phyloP scores from a whole-genome alignment of 768 basidiomycete genomes.

The Suillus clintonianus region DNA sequence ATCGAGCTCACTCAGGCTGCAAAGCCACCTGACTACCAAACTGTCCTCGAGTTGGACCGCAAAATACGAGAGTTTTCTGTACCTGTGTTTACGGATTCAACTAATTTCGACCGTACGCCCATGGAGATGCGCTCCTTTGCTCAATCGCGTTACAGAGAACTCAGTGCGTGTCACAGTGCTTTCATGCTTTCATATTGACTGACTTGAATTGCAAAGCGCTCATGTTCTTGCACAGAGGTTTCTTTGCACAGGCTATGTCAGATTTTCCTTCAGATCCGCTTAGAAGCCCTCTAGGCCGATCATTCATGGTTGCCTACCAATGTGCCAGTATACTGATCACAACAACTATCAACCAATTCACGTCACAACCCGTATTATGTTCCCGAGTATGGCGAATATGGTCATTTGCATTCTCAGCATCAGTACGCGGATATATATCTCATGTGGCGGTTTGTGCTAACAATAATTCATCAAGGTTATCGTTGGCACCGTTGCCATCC shows the following conservation, averaged over 20 bases:
- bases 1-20: conserved; percentile 41
- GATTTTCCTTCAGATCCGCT: conserved; percentile 50
- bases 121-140: conserved; percentile 44
- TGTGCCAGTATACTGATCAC: conserved; percentile 50
- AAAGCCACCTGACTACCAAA: conserved; percentile 47
- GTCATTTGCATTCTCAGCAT: conserved; percentile 56
- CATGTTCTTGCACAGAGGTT: conserved; percentile 56
- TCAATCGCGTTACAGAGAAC: conserved; percentile 46
- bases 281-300: conserved; percentile 48
- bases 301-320: conserved; percentile 53
- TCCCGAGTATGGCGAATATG: conserved; percentile 61
- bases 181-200: neutral
- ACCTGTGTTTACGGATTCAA: conserved; percentile 21
- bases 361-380: conserved; percentile 45
- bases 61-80: conserved; percentile 45
- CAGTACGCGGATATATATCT: conserved; percentile 38
- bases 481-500: conserved; percentile 55
- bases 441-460: neutral
- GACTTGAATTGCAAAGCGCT: conserved; percentile 39
- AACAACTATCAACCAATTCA: conserved; percentile 42
- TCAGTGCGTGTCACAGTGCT: conserved; percentile 32
- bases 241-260: conserved; percentile 57
- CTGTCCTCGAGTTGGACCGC: conserved; percentile 49
- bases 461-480: conserved; percentile 40
- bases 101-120: conserved; percentile 33